These are phyloP conservation scores for Colletotrichum tanaceti DNA, from an alignment of 2,329 filamentous ascomycete genomes.

Conservation along the genomic window DNA sequence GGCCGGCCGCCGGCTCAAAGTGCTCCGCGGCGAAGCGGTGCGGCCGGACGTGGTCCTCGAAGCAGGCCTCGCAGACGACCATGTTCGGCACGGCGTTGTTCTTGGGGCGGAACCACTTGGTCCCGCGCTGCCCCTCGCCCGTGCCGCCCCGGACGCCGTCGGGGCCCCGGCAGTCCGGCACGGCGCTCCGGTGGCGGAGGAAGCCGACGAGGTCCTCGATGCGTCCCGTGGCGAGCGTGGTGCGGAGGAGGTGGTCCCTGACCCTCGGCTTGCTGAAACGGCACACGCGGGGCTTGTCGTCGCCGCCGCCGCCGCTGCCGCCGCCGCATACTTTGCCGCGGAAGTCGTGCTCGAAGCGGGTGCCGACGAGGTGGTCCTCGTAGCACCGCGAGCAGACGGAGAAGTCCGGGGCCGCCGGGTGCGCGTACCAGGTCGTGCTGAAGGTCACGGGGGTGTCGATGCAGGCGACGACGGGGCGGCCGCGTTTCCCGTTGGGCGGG, in stretches of 20 bases:
- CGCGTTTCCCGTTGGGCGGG: conserved; percentile 27
- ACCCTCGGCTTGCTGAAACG: conserved; percentile 50
- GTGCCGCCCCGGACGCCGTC: conserved; percentile 40
- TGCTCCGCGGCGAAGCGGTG: conserved; percentile 46
- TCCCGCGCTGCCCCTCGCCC: no score
- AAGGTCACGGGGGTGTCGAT: conserved; percentile 46
- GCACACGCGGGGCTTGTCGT: conserved; percentile 48
- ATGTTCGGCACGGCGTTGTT: conserved; percentile 48
- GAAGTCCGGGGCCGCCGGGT: conserved; percentile 48
- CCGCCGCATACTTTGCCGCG: conserved; percentile 37
- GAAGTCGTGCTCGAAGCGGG: conserved; percentile 47
- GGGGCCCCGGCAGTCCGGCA: conserved; percentile 48
- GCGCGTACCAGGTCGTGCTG: conserved; percentile 53
- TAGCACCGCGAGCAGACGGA: conserved; percentile 54
- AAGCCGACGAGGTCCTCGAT: conserved; percentile 46
- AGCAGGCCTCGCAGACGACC: conserved; percentile 54
- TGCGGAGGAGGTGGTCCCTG: conserved; percentile 48
- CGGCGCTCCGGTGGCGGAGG: conserved; percentile 44
- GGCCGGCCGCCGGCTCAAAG: conserved; percentile 45
- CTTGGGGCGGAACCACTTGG: conserved; percentile 50
- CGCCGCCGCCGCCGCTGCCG: no score
- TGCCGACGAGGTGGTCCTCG: conserved; percentile 50
- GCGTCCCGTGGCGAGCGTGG: conserved; percentile 46
- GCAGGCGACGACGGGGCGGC: conserved; percentile 45
- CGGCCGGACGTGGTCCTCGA: conserved; percentile 48